Evolutionary conservation across 768 basidiomycete genomes (phyloP).

Genomic region (Agaricus blazei): DNA sequence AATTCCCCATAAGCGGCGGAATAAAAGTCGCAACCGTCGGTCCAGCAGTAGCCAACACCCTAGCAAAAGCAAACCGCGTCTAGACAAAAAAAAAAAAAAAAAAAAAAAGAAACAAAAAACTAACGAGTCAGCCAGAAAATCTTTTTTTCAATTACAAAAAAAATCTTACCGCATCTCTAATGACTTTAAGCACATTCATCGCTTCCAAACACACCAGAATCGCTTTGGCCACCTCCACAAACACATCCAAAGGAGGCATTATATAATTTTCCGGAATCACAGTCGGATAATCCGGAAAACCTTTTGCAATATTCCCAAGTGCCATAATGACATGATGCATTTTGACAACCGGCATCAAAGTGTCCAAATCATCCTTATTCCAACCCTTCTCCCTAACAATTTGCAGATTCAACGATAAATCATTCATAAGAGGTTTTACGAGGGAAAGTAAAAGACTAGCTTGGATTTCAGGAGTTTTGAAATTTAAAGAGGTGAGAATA

Average conservation of each 20-base stretch:
- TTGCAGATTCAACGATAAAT: slow-evolving; percentile 55
- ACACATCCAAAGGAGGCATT: slow-evolving; percentile 70
- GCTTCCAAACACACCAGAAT: slow-evolving; percentile 83
- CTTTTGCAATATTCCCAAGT: slow-evolving; percentile 90
- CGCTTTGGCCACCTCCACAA: slow-evolving; percentile 80
- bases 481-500: slow-evolving; percentile 74
- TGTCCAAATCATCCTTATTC: slow-evolving; percentile 58
- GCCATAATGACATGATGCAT: slow-evolving; percentile 95
- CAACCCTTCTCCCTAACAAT: slow-evolving; percentile 39
- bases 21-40: slow-evolving; percentile 83
- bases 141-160: not conserved
- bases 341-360: slow-evolving; percentile 70
- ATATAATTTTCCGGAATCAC: slow-evolving; percentile 61
- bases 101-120: not conserved
- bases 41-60: slow-evolving; percentile 87
- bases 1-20: slow-evolving; percentile 81
- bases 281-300: slow-evolving; percentile 88
- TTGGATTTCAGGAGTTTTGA: slow-evolving; percentile 62
- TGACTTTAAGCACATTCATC: slow-evolving; percentile 81
- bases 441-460: slow-evolving; percentile 66
- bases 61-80: slow-evolving; percentile 92
- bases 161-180: slow-evolving; percentile 83
- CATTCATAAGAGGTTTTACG: slow-evolving; percentile 77
- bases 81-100: slow-evolving; percentile 21
- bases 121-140: not conserved